Percentiles rank a stretch among this genome's conserved stretches.
Conservation (phyloP, 1,139 yeast species). For the Suhomyces wounanorum region DNA sequence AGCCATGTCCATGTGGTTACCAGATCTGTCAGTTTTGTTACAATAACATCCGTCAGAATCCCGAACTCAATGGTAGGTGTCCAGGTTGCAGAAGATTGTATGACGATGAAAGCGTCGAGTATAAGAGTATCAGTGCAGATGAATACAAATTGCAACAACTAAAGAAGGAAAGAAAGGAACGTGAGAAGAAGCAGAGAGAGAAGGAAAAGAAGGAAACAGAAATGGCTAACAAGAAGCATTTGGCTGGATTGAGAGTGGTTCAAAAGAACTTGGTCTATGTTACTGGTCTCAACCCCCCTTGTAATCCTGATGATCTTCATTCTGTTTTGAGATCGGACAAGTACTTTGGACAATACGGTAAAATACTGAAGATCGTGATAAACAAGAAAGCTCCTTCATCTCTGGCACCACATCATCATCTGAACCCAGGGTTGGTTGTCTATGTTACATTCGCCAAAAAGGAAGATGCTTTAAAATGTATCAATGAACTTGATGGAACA, state of each 20-base stretch:
- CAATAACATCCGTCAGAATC: conserved; percentile 93
- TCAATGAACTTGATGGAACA: conserved; percentile 92
- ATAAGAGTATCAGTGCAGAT: conserved; percentile 78
- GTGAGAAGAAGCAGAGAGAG: conserved; percentile 85
- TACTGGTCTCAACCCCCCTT: conserved; percentile 91
- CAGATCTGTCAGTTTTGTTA: conserved; percentile 98
- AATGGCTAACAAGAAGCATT: conserved; percentile 83
- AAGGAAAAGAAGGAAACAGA: conserved; percentile 92
- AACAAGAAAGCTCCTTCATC: conserved; percentile 70
- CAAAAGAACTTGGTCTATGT: conserved; percentile 97
- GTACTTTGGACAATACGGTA: conserved; percentile 97
- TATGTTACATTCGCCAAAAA: conserved; percentile 91
- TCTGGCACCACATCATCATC: conserved; percentile 38
- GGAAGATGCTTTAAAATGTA: conserved; percentile 94
- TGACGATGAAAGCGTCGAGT: conserved; percentile 91
- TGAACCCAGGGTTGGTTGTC: conserved; percentile 84
- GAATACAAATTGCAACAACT: conserved; percentile 80
- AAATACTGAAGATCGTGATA: conserved; percentile 89
- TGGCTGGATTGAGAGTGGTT: conserved; percentile 95
- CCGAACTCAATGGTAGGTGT: conserved; percentile 92
- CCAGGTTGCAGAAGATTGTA: conserved; percentile 97
- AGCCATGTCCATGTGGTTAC: conserved; percentile 99
- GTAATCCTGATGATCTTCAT: conserved; percentile 87
- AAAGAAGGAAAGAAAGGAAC: conserved; percentile 77
- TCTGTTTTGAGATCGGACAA: conserved; percentile 83